Evolutionary conservation across 345 rosid species (phyloP).

Genomic region (Streptanthus diversifolius): DNA sequence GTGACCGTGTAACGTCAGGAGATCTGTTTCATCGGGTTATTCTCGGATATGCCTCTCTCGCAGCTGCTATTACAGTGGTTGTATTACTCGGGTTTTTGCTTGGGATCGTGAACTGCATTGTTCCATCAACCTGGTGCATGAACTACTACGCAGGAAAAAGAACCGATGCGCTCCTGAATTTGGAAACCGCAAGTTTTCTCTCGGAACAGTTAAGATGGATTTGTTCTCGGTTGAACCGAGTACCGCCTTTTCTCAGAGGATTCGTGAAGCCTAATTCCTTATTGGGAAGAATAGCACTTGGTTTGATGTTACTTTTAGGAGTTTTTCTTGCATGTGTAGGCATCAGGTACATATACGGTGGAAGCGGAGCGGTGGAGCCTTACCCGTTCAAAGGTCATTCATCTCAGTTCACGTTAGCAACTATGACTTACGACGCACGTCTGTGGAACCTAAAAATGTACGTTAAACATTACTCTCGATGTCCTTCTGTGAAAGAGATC

Average conservation of each 20-base stretch:
- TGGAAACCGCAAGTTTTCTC: constrained; percentile 51
- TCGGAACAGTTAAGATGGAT: constrained; percentile 63
- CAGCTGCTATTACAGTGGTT: constrained; percentile 48
- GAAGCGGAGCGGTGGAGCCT: constrained; percentile 74
- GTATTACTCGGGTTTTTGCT: constrained; percentile 58
- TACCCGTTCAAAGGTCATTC: constrained; percentile 59
- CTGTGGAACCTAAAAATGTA: constrained; percentile 97
- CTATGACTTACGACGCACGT: constrained; percentile 97
- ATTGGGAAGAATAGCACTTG: constrained; percentile 51
- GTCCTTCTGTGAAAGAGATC: constrained; percentile 88
- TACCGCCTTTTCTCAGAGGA: constrained; percentile 54
- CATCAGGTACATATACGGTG: constrained; percentile 62
- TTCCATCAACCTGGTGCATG: constrained; percentile 81
- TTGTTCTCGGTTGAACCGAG: constrained; percentile 69
- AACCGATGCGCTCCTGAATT: constrained; percentile 40
- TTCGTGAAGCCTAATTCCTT: constrained; percentile 50
- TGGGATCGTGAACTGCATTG: constrained; percentile 73
- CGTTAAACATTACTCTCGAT: constrained; percentile 84
- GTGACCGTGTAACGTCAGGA: constrained; percentile 86
- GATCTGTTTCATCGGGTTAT: constrained; percentile 48
- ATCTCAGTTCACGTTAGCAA: constrained; percentile 84
- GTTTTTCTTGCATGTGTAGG: constrained; percentile 53
- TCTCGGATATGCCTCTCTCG: constrained; percentile 69
- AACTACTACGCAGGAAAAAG: constrained; percentile 60
- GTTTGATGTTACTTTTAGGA: constrained; percentile 46